A percentile compares a stretch with the other conserved stretches of the same genome.
These are phyloP conservation scores for Rubia balearica DNA, from an alignment of 305 asterid genomes.

Conservation along the genomic window DNA sequence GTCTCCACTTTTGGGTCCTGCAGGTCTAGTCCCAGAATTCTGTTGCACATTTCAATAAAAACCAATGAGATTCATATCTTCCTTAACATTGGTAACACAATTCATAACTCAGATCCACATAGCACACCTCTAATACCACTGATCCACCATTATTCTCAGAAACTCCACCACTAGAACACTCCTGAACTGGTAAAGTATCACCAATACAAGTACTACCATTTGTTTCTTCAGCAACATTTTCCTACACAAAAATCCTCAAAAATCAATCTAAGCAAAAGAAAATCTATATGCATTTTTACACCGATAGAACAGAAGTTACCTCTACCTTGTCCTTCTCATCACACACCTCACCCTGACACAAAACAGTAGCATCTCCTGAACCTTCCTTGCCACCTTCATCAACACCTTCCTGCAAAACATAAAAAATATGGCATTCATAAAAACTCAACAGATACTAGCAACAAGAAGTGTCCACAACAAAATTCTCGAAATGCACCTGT, in stretches of 20 bases:
- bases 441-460: neutral
- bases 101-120: neutral
- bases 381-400: slow-evolving; percentile 15
- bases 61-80: neutral
- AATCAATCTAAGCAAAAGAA: too few relatives aligned
- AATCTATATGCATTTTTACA: neutral
- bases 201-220: slow-evolving; percentile 18
- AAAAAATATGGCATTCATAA: neutral
- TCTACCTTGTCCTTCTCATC: slow-evolving; percentile 10
- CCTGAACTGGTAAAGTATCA: slow-evolving; percentile 19
- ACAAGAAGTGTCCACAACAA: neutral
- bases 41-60: slow-evolving; percentile 4
- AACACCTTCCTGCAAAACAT: slow-evolving; percentile 22
- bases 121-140: neutral
- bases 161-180: neutral
- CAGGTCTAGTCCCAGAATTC: slow-evolving; percentile 1
- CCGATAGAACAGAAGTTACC: slow-evolving; percentile 22
- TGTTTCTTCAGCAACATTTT: too few relatives aligned
- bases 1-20: neutral
- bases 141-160: too few relatives aligned
- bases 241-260: too few relatives aligned
- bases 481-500: neutral
- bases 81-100: neutral
- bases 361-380: slow-evolving; percentile 9
- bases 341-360: slow-evolving; percentile 7